Evolutionary conservation across 2,329 filamentous ascomycete species (phyloP), one percentile per base, ranked within the genome.

Genomic region (Canariomyces notabilis): DNA sequence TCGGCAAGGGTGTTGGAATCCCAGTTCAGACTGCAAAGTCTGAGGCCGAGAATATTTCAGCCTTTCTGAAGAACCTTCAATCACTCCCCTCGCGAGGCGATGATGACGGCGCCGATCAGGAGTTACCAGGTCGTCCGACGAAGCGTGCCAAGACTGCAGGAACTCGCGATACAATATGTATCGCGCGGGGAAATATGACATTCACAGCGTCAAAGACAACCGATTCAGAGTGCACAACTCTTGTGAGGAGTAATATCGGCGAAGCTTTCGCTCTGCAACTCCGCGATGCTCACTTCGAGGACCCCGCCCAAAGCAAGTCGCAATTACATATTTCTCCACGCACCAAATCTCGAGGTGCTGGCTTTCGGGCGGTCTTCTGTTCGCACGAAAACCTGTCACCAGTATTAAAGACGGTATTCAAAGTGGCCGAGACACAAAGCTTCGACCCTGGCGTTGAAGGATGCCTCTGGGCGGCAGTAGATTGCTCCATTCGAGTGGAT

Each of bases 381-480:
- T 14, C 52, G 16, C 38, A 26, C 4, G 16, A 16, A 8, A 12
- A 22, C 6, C 8, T 56, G 8, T 48, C 53, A 4, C 8, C 23
- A 2, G 14, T 20, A 2, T 15, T 44, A 4, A 20, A 36, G 26
- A 14, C 46, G n/a, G 53, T 51, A 4, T 23, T 58, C 4, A 16
- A 16, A 15, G 44, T 56, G n/a, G 52, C 43, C 1, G 41, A 48
- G n/a, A 29, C 18, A 0, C 54, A 56, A 12, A 33, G 47, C 4
- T 44, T 35, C 6, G 44, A 55, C 22, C 38, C 50, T 6, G 50
- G 45, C 11, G 44, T 48, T 5, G 38, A 54, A 18, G 57, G 57
- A 4, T 54, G 48, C 23, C 7, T 61, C 2, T 60, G 57, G 57
- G 52, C 55, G 8, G 37, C 47, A 0, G 41, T 55, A 7, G 44